Evolutionary conservation across 768 basidiomycete species (phyloP).

Genomic region (Leccinellum luteum): DNA sequence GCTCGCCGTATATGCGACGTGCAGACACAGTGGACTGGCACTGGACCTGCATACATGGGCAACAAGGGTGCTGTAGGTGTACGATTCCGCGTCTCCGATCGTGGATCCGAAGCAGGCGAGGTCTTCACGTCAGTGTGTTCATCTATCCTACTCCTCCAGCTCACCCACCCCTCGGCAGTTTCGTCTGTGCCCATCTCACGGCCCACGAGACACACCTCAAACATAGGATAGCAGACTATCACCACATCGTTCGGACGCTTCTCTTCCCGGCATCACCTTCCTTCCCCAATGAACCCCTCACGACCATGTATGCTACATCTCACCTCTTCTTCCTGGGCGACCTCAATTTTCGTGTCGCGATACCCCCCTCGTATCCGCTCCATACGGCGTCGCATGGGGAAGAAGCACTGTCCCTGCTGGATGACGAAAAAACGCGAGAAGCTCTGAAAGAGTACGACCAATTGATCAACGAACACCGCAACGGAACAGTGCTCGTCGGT

Average conservation of each 20-base stretch:
- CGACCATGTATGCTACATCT: constrained; percentile 79
- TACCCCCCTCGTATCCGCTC: constrained; percentile 55
- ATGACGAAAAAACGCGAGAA: constrained; percentile 52
- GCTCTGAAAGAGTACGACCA: constrained; percentile 73
- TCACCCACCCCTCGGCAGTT: constrained; percentile 44
- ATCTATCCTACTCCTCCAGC: neutral
- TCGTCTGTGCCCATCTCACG: constrained; percentile 90
- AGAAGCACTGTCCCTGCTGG: constrained; percentile 41
- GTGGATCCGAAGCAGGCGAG: constrained; percentile 61
- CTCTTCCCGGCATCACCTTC: constrained; percentile 62
- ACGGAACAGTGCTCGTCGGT: constrained; percentile 65
- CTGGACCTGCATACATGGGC: constrained; percentile 74
- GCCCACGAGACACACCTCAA: constrained; percentile 69
- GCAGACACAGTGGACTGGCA: constrained; percentile 74
- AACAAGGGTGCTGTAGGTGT: constrained; percentile 95
- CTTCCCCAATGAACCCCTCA: constrained; percentile 36
- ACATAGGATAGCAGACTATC: constrained; percentile 72
- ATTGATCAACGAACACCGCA: constrained; percentile 57
- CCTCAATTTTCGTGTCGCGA: constrained; percentile 83
- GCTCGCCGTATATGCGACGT: constrained; percentile 61
- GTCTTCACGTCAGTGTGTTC: constrained; percentile 70
- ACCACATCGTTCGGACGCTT: constrained; percentile 75
- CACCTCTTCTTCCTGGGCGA: constrained; percentile 94
- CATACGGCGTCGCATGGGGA: constrained; percentile 32
- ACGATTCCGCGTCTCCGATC: constrained; percentile 67